A percentile compares a stretch with the other conserved stretches of the same genome.
Evolutionary conservation across 768 basidiomycete genomes (phyloP).

Genomic region (Leucosporidium scottii): DNA sequence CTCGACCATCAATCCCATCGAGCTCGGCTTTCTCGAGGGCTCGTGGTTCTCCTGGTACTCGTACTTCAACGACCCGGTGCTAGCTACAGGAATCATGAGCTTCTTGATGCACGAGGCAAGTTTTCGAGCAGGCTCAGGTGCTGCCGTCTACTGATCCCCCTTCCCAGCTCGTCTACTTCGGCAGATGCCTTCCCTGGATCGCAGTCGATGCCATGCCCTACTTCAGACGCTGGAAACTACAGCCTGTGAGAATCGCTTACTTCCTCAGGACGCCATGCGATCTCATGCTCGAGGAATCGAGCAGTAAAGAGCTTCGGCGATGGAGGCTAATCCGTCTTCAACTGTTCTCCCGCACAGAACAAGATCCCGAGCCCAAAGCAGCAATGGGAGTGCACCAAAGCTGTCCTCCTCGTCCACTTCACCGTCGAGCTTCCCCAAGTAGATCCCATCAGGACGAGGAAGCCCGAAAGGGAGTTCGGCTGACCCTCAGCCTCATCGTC

Average conservation of each 20-base stretch:
- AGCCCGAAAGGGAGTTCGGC: not conserved
- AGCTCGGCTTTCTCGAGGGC: constrained; percentile 38
- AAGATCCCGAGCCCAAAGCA: constrained; percentile 73
- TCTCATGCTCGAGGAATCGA: not conserved
- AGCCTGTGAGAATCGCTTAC: constrained; percentile 42
- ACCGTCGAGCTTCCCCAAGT: constrained; percentile 76
- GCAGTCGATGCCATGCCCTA: constrained; percentile 90
- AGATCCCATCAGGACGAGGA: not conserved
- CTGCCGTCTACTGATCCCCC: not conserved
- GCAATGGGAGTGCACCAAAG: constrained; percentile 94
- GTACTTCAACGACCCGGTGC: constrained; percentile 74
- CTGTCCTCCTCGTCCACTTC: constrained; percentile 88
- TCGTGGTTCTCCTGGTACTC: constrained; percentile 78
- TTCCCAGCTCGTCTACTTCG: constrained; percentile 74
- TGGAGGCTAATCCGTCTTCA: too few relatives aligned
- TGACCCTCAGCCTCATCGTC: not conserved
- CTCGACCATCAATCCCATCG: not conserved
- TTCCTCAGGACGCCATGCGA: not conserved
- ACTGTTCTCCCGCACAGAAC: constrained; percentile 12
- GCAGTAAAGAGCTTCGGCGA: too few relatives aligned
- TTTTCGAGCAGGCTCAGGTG: not conserved
- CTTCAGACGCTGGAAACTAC: constrained; percentile 89
- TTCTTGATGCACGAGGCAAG: constrained; percentile 77
- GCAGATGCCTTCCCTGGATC: constrained; percentile 88
- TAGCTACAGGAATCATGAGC: constrained; percentile 89